These are phyloP conservation scores for Neurospora terricola DNA, from an alignment of 495 filamentous ascomycete species.

Conservation along the genomic window DNA sequence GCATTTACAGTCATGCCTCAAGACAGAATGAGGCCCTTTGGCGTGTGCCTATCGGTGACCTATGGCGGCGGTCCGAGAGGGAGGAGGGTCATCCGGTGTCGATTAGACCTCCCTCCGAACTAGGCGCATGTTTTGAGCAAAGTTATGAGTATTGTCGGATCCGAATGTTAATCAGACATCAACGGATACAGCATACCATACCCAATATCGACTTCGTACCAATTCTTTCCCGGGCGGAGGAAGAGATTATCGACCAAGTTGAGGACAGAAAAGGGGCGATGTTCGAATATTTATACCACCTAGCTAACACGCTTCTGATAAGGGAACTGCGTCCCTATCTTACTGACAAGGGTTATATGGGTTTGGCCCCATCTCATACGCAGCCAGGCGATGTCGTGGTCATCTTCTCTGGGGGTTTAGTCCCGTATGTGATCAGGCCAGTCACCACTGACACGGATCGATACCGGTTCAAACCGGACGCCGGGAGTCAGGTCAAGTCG, in stretches of 20 bases:
- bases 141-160: neutral
- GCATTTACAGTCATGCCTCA: neutral
- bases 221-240: neutral
- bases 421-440: slow-evolving; percentile 9
- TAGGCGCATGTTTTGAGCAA: neutral
- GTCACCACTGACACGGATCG: neutral
- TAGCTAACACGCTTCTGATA: fast-evolving
- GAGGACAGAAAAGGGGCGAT: neutral
- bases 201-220: neutral
- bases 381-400: slow-evolving; percentile 4
- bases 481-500: neutral
- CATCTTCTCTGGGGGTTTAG: slow-evolving; percentile 3
- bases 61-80: neutral
- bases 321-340: slow-evolving; percentile 1
- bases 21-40: neutral
- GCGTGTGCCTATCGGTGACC: neutral
- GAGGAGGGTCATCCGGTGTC: neutral
- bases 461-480: neutral
- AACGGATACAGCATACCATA: neutral
- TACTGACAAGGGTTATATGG: slow-evolving; percentile 5
- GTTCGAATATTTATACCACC: neutral
- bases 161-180: neutral
- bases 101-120: neutral
- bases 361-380: slow-evolving; percentile 5
- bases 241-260: neutral